Base-by-base conservation (phyloP, 164 flowering plant genomes). In the Macadamia integrifolia region DNA sequence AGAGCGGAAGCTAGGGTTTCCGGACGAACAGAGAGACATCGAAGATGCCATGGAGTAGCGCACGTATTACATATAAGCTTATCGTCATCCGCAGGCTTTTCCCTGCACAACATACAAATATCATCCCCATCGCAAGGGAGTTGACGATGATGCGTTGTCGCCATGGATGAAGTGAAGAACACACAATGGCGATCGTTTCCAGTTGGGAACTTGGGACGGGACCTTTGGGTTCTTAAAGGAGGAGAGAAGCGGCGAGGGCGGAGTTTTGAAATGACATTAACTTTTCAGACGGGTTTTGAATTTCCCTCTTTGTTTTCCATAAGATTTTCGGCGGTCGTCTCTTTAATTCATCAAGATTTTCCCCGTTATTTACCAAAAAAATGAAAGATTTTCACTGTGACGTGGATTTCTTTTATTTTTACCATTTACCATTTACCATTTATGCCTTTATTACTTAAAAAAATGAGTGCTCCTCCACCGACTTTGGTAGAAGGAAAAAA, bases 111-210 rank as follows among this genome's bases (percentile, higher is more conserved):
- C 93, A 90, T 87, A 81, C 98, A 92, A 3, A 76, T 15, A 64
- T 91, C 96, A 13, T 87, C 94, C 6, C 84, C 88, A 75, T 90
- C 91, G 77, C 92, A 86, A 17, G 97, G 96, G 32, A 88, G 88
- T 56, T 83, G 80, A 44, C 66, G 61, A 46, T 9, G 66, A 28
- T 69, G 69, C 75, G 86, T 46, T 46, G 50, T 8, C 50, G 50
- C 9, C 50, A 35, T 35, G 40, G 50, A 46, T 8, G 50, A 46
- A 11, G 13, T 0, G 13, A 46, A 46, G 6, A 3, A 62, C 7
- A 6, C 17, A 2, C 28, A 18, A 17, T 40, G 49, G 7, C 11
- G 44, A 23, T 53, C n/a, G 18, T 17, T 53, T 53, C 6, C 2
- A 2, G 57, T 53, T 53, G 13, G 50, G 12, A 6, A 9, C 48